A percentile compares a stretch with the other conserved stretches of the same genome.
Evolutionary conservation across 164 flowering plant genomes (phyloP).

Genomic region (Santalum album): DNA sequence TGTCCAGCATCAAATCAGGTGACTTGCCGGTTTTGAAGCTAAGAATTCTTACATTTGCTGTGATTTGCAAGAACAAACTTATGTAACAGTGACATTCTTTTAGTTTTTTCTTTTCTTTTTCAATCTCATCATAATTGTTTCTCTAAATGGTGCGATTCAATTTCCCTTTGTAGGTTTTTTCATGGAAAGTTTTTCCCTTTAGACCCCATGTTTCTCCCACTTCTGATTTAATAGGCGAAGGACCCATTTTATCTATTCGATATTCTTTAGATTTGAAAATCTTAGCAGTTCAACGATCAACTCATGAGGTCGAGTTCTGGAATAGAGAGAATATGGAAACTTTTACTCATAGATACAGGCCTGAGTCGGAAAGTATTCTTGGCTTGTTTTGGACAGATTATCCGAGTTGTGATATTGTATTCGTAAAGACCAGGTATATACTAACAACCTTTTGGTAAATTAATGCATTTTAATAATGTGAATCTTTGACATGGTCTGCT

Average conservation of each 20-base stretch:
- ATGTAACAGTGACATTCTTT: no score
- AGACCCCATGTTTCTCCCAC: slow-evolving; percentile 37
- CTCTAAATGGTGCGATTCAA: no score
- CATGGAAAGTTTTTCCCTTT: slow-evolving; percentile 67
- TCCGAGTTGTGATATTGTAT: slow-evolving; percentile 62
- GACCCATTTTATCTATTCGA: slow-evolving; percentile 60
- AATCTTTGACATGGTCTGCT: no score
- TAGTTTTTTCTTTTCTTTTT: no score
- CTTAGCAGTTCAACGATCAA: slow-evolving; percentile 73
- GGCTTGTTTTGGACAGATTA: slow-evolving; percentile 98
- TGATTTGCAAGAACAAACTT: no score
- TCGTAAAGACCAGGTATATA: slow-evolving; percentile 83
- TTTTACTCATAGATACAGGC: slow-evolving; percentile 46
- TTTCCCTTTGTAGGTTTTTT: slow-evolving; percentile 43
- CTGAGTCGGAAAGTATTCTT: slow-evolving; percentile 70
- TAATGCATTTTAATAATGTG: no score
- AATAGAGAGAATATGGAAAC: slow-evolving; percentile 55
- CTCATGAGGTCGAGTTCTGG: slow-evolving; percentile 61
- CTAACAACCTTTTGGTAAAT: no score
- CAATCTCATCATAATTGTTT: no score
- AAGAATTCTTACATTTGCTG: no score
- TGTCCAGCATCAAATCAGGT: slow-evolving; percentile 67
- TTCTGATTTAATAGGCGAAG: slow-evolving; percentile 63
- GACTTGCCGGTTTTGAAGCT: no score
- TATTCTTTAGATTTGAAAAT: slow-evolving; percentile 74